phyloP scores from a whole-genome alignment of 73 alveolate species.

The Breviolum minutum region DNA sequence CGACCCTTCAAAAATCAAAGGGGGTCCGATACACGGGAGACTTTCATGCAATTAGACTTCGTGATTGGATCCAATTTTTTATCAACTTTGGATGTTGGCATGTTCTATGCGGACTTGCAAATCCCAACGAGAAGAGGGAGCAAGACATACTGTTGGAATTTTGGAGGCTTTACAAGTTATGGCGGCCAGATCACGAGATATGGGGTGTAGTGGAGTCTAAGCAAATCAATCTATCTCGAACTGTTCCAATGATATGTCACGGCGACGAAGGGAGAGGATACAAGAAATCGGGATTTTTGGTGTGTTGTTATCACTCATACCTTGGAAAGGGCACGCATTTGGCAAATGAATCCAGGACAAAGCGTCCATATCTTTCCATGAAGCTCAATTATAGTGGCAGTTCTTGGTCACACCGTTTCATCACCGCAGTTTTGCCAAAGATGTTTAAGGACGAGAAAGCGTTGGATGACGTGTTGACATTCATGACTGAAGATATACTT shows the following conservation, averaged over 20 bases:
- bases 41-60: neutral
- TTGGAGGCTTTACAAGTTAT: neutral
- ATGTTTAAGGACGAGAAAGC: neutral
- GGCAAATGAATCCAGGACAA: neutral
- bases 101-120: neutral
- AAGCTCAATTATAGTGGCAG: neutral
- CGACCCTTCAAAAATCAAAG: neutral
- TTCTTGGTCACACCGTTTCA: neutral
- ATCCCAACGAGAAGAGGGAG: neutral
- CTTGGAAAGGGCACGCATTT: neutral
- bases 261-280: constrained; percentile 40
- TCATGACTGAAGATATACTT: neutral
- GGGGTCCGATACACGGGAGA: neutral
- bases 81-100: neutral
- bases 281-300: neutral
- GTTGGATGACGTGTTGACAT: neutral
- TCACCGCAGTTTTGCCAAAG: neutral
- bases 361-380: neutral
- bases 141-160: neutral
- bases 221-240: neutral
- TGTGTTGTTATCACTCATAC: neutral
- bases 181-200: neutral
- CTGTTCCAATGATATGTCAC: neutral
- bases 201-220: neutral
- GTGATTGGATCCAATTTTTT: neutral